A percentile compares a stretch with the other conserved stretches of the same genome.
Evolutionary conservation across 306 rosid species (phyloP).

Genomic region (Acacia melanoxylon): DNA sequence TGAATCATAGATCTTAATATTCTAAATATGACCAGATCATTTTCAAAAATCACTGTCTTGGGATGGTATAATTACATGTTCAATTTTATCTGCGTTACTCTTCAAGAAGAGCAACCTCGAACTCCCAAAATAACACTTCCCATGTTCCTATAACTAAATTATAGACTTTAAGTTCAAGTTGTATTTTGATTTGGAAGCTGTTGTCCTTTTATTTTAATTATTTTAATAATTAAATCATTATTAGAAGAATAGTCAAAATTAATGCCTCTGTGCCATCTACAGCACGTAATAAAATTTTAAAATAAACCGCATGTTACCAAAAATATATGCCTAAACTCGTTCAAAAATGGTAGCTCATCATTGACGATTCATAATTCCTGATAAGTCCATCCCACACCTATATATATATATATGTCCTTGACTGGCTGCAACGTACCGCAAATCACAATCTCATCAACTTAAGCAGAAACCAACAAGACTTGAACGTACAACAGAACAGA

Average conservation of each 20-base stretch:
- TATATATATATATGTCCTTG: neutral
- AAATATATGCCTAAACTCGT: neutral
- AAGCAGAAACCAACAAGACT: neutral
- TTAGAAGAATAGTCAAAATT: neutral
- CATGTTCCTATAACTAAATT: neutral
- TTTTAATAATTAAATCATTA: neutral
- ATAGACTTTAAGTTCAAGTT: neutral
- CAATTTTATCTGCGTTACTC: neutral
- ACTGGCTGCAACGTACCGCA: neutral
- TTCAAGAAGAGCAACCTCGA: neutral
- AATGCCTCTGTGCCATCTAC: neutral
- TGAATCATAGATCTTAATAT: neutral
- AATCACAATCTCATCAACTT: neutral
- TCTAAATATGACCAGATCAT: neutral
- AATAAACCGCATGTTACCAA: neutral
- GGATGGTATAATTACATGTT: neutral
- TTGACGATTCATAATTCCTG: neutral
- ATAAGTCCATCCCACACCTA: neutral
- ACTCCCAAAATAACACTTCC: neutral
- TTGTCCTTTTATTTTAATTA: neutral
- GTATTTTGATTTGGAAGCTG: neutral
- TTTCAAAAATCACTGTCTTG: neutral
- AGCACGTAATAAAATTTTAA: conserved; percentile 1
- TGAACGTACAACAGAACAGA: neutral
- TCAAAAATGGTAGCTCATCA: neutral